phyloP scores from a whole-genome alignment of 1,284 basidiomycete species.

The Trichosporon coremiiforme region DNA sequence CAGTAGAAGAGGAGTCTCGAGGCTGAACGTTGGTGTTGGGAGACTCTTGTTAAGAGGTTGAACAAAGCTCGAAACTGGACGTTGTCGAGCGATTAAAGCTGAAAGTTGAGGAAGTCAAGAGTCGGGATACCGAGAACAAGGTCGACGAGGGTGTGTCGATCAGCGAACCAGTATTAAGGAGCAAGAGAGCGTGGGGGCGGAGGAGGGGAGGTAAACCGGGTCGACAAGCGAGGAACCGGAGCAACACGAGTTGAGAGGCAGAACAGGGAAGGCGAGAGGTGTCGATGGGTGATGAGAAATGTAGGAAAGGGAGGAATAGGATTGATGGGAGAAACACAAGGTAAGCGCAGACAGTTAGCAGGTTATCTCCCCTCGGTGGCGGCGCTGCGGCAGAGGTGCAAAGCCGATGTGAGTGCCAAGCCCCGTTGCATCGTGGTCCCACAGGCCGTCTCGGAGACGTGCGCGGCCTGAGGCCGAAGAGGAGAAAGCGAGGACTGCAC shows the following conservation, averaged over 20 bases:
- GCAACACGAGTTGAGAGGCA: neutral
- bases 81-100: neutral
- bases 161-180: neutral
- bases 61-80: neutral
- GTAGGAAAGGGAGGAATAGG: conserved; percentile 10
- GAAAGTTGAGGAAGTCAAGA: conserved; percentile 7
- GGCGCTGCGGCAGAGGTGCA: conserved; percentile 1
- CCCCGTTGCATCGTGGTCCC: conserved; percentile 6
- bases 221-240: conserved; percentile 4
- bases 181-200: conserved; percentile 2
- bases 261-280: neutral
- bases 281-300: conserved; percentile 6
- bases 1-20: conserved; percentile 3
- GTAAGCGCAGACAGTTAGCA: conserved; percentile 5
- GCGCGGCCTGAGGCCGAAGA: neutral
- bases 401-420: neutral
- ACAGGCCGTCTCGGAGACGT: neutral
- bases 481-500: neutral
- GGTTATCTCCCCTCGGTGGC: neutral
- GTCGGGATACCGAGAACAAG: neutral
- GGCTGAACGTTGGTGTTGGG: neutral
- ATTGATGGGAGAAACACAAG: conserved; percentile 6
- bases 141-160: neutral
- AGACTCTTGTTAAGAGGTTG: neutral
- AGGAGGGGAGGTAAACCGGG: neutral